Evolutionary conservation across 1,284 basidiomycete genomes (phyloP), one percentile per base, ranked within the genome.

Genomic region (Volvariella volvacea): DNA sequence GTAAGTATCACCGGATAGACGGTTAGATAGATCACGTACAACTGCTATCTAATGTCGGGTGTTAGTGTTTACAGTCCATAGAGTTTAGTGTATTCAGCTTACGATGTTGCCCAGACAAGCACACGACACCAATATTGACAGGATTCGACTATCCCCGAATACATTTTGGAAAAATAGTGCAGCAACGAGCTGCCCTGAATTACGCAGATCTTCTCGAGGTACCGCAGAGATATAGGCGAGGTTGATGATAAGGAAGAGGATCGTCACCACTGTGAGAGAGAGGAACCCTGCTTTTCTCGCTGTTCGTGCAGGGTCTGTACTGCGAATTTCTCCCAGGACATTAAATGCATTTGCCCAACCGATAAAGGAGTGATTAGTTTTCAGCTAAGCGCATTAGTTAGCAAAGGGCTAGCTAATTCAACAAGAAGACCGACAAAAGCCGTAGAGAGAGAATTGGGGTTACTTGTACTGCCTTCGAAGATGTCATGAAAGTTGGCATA

Each of bases 21-120:
- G n/a, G 20, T 21, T 4, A 39, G 14, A 20, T 21, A 21, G 10
- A 28, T 12, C 28, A 48, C 54, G 8, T 44, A 51, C 61, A 46
- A 61, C 60, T 32, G 61, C 60, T 22, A 63, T 57, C 61, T 63
- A 46, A 8, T 30, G 28, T 30, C 6, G 25, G 34, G 4, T 17
- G 14, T 16, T 46, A 22, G 21, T 43, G 32, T 22, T 20, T 22
- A 34, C 3, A 2, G 4, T 21, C 28, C 28, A 42, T 16, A 21
- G 10, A 32, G 19, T 38, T 15, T 25, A 21, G 15, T 8, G 4
- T 12, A n/a, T 40, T 14, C 20, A 15, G 53, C 60, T 48, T 28
- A 62, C 62, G 22, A 64, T 59, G 41, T 63, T 62, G 12, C 62
- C 61, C 48, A 64, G 61, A 42, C 61, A 62, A 45, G 61, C 62